These are phyloP conservation scores for Candida sojae DNA, from an alignment of 1,139 yeast genomes.

Conservation along the genomic window DNA sequence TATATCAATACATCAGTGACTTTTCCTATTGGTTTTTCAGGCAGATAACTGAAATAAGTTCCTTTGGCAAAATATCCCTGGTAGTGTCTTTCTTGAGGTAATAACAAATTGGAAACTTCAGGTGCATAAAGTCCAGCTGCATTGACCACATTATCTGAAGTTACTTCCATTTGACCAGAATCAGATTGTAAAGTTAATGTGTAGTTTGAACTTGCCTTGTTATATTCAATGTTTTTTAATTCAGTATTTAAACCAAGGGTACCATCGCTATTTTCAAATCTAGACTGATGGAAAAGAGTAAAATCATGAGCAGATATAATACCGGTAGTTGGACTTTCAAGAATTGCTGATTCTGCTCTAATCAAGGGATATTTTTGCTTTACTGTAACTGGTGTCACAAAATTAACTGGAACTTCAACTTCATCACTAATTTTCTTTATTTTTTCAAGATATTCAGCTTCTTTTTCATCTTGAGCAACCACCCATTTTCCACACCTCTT, in stretches of 20 bases:
- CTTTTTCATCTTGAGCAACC: slow-evolving; percentile 74
- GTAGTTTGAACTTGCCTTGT: slow-evolving; percentile 22
- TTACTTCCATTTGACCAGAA: slow-evolving; percentile 45
- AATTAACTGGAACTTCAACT: slow-evolving; percentile 60
- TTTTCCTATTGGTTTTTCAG: slow-evolving; percentile 37
- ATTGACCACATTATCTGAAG: slow-evolving; percentile 64
- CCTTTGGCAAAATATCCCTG: slow-evolving; percentile 79
- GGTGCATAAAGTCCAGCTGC: slow-evolving; percentile 82
- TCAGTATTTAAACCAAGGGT: slow-evolving; percentile 65
- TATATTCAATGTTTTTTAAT: slow-evolving; percentile 47
- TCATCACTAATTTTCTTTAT: slow-evolving; percentile 54
- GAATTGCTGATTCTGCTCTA: slow-evolving; percentile 57
- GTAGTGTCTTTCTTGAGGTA: slow-evolving; percentile 63
- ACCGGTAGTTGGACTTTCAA: slow-evolving; percentile 85
- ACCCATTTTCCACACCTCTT: slow-evolving; percentile 82
- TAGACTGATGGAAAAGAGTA: slow-evolving; percentile 58
- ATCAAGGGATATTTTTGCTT: slow-evolving; percentile 63
- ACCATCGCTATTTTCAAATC: slow-evolving; percentile 57
- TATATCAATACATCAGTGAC: slow-evolving; percentile 54
- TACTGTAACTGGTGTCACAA: slow-evolving; percentile 49
- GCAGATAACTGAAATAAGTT: slow-evolving; percentile 65
- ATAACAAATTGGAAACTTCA: slow-evolving; percentile 61
- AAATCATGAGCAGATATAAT: slow-evolving; percentile 80
- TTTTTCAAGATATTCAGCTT: slow-evolving; percentile 57
- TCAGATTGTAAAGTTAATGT: slow-evolving; percentile 27